Conservation (phyloP, 768 basidiomycete genomes). For the Gloeostereum incarnatum region DNA sequence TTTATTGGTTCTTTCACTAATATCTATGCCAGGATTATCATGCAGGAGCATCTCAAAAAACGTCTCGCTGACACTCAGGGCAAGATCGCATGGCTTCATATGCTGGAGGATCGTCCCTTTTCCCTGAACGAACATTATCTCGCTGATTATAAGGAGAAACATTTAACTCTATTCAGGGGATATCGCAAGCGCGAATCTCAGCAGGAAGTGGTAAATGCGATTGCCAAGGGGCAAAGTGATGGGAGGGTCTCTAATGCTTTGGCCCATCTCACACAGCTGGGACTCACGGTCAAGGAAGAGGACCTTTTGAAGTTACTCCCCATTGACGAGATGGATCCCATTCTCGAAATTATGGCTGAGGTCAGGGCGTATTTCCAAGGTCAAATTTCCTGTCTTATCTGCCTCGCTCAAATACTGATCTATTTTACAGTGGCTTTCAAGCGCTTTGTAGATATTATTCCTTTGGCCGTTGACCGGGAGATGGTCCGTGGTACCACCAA, state of each 20-base stretch:
- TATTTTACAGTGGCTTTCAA: constrained; percentile 43
- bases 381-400: constrained; percentile 13
- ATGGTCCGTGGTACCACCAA: constrained; percentile 43
- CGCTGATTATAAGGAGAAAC: constrained; percentile 20
- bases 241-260: constrained; percentile 21
- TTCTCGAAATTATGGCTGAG: constrained; percentile 59
- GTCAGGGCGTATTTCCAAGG: constrained; percentile 74
- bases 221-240: no score
- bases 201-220: background rate
- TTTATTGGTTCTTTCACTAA: constrained; percentile 9
- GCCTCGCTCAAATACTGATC: constrained; percentile 2
- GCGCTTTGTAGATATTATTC: constrained; percentile 47
- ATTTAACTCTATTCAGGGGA: constrained; percentile 17
- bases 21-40: background rate
- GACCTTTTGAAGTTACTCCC: constrained; percentile 44
- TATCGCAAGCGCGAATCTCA: background rate
- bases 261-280: constrained; percentile 25
- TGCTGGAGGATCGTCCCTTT: constrained; percentile 18
- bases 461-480: constrained; percentile 45
- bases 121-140: constrained; percentile 15
- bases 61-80: background rate
- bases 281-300: constrained; percentile 26
- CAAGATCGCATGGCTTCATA: constrained; percentile 25
- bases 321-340: constrained; percentile 41
- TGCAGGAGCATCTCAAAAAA: background rate